These are phyloP conservation scores for Botrytis hyacinthi DNA, from an alignment of 2,329 filamentous ascomycete species.

Conservation along the genomic window DNA sequence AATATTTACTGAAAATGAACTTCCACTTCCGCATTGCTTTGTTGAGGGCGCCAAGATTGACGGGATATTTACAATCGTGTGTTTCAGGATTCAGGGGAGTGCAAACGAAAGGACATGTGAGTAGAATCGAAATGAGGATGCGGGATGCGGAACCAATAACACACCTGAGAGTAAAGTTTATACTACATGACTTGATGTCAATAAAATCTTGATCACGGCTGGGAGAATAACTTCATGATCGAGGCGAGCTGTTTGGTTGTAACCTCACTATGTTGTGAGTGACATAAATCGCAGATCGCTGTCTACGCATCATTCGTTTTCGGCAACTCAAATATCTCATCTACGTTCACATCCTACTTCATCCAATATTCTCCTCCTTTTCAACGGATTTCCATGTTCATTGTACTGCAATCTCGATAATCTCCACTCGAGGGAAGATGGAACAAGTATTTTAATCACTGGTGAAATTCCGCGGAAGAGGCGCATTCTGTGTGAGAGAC, in stretches of 20 bases:
- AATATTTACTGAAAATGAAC: not conserved
- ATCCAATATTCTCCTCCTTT: not conserved
- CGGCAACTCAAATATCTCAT: not conserved
- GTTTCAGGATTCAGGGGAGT: not conserved
- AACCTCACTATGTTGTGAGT: not conserved
- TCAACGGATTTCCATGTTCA: not conserved
- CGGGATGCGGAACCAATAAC: not conserved
- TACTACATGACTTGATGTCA: not conserved
- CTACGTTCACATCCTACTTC: not conserved
- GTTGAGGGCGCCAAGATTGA: not conserved
- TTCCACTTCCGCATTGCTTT: not conserved
- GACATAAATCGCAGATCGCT: not conserved
- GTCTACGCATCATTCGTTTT: not conserved
- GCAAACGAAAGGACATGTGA: not conserved
- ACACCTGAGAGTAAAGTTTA: not conserved
- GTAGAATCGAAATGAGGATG: not conserved
- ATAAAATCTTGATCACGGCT: not conserved
- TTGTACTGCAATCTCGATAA: not conserved
- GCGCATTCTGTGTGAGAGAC: not conserved
- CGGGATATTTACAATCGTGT: accelerated
- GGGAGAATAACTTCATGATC: not conserved
- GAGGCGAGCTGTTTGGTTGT: not conserved
- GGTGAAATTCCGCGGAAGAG: not conserved
- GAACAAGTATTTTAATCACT: not conserved
- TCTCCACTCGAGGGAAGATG: not conserved